Base-by-base conservation (phyloP, 495 filamentous ascomycete species). In the Cairneyella variabilis region DNA sequence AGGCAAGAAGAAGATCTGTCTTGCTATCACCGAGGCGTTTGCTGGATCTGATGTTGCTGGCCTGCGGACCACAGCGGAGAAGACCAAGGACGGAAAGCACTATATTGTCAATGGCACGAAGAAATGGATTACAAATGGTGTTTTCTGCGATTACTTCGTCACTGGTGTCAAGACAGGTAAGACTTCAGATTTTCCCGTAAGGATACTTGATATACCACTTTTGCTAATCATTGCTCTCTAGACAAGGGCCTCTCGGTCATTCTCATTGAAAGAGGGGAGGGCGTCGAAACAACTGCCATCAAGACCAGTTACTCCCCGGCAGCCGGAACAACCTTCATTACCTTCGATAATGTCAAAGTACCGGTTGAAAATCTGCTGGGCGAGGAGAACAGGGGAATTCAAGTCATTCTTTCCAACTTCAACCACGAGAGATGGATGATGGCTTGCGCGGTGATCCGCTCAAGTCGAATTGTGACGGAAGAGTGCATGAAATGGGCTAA, bases 51-150 rank as follows among this genome's bases (percentile, higher is more conserved):
- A 95, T 70, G 89, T 95, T 9, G 89, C 89, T 7, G 85, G 88
- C 16, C 76, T 95, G 12, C 77, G 88, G 50, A 92, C 88, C 3
- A 92, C 89, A 1, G 89, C 89, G 9, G 78, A 74, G 54, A 89
- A 91, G 75, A 91, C 86, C 12, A 72, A 85, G 9, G 89, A 92
- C 67, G 89, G 89, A 45, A 88, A 88, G 64, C 77, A 88, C 69
- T 95, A 90, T 66, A 84, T 92, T 55, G 80, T 95, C 56, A 91
- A 90, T 67, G 89, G 89, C 54, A 92, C 88, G 59, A 95, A 92
- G 77, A 92, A 92, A 71, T 95, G 89, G 89, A 92, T 92, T 70
- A 95, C 90, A 34, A 95, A 95, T 74, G 90, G 89, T 26, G 26
- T 41, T 2, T 52, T 48, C 25, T 39, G 14, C 9, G 30, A 92